phyloP scores from a whole-genome alignment of 2,329 filamentous ascomycete species.

The Paecilomyces dactylethromorphus region DNA sequence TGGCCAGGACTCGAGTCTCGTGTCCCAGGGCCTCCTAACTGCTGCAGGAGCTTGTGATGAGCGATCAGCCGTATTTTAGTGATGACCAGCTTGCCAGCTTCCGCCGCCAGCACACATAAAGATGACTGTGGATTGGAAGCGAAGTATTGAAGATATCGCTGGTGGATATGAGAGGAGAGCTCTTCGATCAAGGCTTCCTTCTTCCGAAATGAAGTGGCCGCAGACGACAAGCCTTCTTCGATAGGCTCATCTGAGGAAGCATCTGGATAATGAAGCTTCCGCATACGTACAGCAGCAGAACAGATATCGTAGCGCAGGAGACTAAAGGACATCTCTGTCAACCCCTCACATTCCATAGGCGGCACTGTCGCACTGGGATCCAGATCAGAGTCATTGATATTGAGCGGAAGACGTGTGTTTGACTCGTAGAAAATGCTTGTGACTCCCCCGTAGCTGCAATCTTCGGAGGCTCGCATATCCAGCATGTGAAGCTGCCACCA shows the following conservation, averaged over 20 bases:
- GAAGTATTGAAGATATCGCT: not conserved
- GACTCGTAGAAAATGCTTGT: not conserved
- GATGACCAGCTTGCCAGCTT: not conserved
- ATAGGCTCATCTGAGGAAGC: not conserved
- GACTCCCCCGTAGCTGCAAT: conserved; percentile 2
- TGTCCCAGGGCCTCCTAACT: not conserved
- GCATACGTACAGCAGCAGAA: not conserved
- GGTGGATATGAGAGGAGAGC: not conserved
- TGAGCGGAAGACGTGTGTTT: conserved; percentile 1
- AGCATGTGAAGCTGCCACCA: conserved; percentile 12
- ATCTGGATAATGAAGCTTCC: not conserved
- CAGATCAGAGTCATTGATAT: conserved; percentile 4
- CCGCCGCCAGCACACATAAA: not conserved
- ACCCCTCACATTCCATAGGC: not conserved
- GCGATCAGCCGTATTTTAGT: not conserved
- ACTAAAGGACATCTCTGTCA: conserved; percentile 4
- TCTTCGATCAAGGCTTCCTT: not conserved
- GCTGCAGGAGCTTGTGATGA: not conserved
- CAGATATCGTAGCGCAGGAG: conserved; percentile 3
- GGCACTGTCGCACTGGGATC: not conserved
- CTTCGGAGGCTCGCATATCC: conserved; percentile 6
- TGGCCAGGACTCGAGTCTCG: not conserved
- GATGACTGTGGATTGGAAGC: not conserved
- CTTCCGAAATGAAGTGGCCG: not conserved
- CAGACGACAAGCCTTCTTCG: not conserved